Percentiles rank a stretch among this genome's conserved stretches.
phyloP scores from a whole-genome alignment of 2,329 filamentous ascomycete species.

The Colletotrichum echinochloae region DNA sequence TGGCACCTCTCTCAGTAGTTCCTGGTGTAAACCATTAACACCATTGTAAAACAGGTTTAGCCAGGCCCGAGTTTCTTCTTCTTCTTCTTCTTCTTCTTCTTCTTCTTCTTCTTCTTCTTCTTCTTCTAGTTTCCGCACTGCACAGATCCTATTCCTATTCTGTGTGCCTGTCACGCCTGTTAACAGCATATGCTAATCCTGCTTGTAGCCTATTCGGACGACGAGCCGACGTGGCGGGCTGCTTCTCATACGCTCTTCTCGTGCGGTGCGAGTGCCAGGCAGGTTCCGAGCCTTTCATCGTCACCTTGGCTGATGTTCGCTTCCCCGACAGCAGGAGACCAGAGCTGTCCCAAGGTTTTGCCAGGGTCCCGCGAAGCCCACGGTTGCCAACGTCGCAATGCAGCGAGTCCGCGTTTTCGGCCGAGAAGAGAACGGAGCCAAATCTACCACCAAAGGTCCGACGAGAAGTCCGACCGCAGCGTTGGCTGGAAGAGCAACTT shows the following conservation, averaged over 20 bases:
- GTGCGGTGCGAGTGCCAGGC: no score
- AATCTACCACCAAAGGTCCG: not conserved
- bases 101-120: no score
- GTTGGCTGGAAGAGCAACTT: not conserved
- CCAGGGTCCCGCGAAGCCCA: constrained; percentile 23
- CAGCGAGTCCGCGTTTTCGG: constrained; percentile 18
- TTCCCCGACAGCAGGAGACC: constrained; percentile 13
- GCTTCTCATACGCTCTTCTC: constrained; percentile 27
- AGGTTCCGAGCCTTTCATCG: constrained; percentile 21
- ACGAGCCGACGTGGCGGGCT: constrained; percentile 6
- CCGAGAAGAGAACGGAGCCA: not conserved
- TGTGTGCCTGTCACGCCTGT: not conserved
- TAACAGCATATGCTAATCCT: not conserved
- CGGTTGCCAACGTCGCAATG: constrained; percentile 12
- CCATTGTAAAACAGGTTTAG: constrained; percentile 18
- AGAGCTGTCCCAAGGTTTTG: constrained; percentile 8
- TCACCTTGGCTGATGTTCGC: constrained; percentile 28
- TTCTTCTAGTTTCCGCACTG: constrained; percentile 34
- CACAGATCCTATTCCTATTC: constrained; percentile 25
- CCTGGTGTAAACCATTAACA: not conserved
- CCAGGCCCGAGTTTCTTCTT: constrained; percentile 12
- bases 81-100: no score
- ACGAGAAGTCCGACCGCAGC: not conserved
- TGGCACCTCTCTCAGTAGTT: not conserved
- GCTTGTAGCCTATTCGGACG: constrained; percentile 33